Base-by-base conservation (phyloP, 441 rosid genomes). In the Pelargonium fulgidum region DNA sequence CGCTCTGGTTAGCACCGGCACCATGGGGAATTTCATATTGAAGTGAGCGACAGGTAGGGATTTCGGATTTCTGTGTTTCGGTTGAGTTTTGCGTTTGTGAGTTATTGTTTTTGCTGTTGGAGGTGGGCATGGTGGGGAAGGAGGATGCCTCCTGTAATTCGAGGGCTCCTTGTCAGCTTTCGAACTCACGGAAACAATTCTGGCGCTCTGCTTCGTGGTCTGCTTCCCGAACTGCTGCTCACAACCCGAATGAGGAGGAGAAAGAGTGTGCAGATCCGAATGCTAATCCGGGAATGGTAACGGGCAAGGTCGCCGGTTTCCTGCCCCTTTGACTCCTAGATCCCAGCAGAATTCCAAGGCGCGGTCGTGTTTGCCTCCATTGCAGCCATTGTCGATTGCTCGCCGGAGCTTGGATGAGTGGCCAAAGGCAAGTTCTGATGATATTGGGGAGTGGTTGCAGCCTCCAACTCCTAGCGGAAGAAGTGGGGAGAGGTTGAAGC, bases 131-230 rank as follows among this genome's bases (percentile, higher is more conserved):
- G 97, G 92, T 87, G 81, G 91, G 88, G 64, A 87, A 89, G 82
- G 97, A 89, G 80, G 96, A 89, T 79, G 85, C 76, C 63, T 62
- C 80, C 62, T 70, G 77, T 68, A 88, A 82, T 78, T 79, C 83
- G 63, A 83, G 71, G 74, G 82, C 82, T 75, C 77, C 81, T 20
- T 66, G 82, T 77, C 89, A 79, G 76, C 78, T 81, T 76, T 80
- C 93, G 65, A 82, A 86, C 61, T 76, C 89, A 58, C 82, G 85
- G 77, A 89, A 82, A 80, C 80, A 86, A 92, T 94, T 85, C 78
- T 91, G 96, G 96, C 88, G 97, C 7, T 94, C 99, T 0, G 96
- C 92, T 0, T 94, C 99, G 3, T 94, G 99, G 99, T 94, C 99
- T 6, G 82, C 99, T 56, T 90, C 97, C 48, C 85, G 99, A 68